Conservation (phyloP, 768 basidiomycete species). For the Podaxis sp. region DNA sequence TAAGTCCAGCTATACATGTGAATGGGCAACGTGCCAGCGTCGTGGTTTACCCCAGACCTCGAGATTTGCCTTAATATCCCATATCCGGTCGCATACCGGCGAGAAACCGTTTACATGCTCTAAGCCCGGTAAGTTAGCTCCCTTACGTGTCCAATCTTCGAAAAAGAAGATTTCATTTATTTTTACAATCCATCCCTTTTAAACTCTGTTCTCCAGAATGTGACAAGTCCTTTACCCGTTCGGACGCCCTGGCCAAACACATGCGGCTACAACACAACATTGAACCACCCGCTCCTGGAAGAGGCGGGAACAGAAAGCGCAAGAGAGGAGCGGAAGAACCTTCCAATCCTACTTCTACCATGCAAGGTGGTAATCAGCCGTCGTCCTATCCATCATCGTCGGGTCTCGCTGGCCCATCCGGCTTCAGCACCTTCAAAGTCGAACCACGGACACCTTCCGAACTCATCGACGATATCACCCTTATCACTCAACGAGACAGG, state of each 20-base stretch:
- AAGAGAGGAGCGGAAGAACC: slow-evolving; percentile 52
- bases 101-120: slow-evolving; percentile 91
- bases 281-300: slow-evolving; percentile 67
- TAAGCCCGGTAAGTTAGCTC: slow-evolving; percentile 58
- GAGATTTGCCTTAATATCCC: slow-evolving; percentile 86
- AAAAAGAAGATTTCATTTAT: slow-evolving; percentile 13
- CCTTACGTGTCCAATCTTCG: slow-evolving; percentile 12
- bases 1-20: slow-evolving; percentile 85
- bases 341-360: slow-evolving; percentile 16
- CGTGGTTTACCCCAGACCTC: slow-evolving; percentile 84
- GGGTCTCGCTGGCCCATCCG: slow-evolving; percentile 16
- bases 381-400: slow-evolving; percentile 4
- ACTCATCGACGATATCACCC: slow-evolving; percentile 28
- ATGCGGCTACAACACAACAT: slow-evolving; percentile 87
- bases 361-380: slow-evolving; percentile 3
- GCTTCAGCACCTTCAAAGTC: slow-evolving; percentile 64
- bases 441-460: slow-evolving; percentile 48
- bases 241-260: slow-evolving; percentile 91
- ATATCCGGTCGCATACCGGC: slow-evolving; percentile 90
- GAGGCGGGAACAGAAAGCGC: slow-evolving; percentile 69
- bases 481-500: slow-evolving; percentile 24
- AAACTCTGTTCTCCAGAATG: slow-evolving; percentile 57
- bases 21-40: slow-evolving; percentile 82
- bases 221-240: slow-evolving; percentile 92
- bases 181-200: slow-evolving; percentile 9